Evolutionary conservation across 2,329 filamentous ascomycete species (phyloP), one percentile per base, ranked within the genome.

Genomic region (Paecilomyces sp.): DNA sequence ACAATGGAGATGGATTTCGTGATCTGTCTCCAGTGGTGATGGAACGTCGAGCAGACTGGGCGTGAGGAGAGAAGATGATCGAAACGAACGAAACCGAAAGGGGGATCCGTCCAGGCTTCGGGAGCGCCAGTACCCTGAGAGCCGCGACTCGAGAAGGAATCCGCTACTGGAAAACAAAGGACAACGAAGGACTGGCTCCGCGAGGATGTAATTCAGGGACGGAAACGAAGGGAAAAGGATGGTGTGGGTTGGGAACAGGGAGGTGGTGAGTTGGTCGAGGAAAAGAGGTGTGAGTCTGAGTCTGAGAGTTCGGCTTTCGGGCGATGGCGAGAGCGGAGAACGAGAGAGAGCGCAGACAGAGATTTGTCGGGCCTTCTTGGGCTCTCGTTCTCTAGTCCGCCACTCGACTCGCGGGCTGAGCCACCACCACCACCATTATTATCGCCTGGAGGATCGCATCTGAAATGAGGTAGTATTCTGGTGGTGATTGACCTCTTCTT

Each of bases 21-120:
- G 52, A 58, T 62, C 60, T 15, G n/a, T 47, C 41, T 47, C 56
- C 54, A 8, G 62, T 58, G 58, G 58, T 60, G 61, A 24, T 53
- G 56, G 61, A 59, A 53, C 50, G 57, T 52, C 56, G 56, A 55
- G 60, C 58, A 62, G 59, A 59, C 66, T 65, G 66, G 64, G 64
- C 59, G 61, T 64, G 62, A 61, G 36, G 52, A 41, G 53, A 55
- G 56, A 59, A 61, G 64, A 66, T 62, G 65, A 64, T 61, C 62
- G 66, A 67, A 53, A 30, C 51, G 51, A 53, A 53, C 51, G 51
- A 30, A 30, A 53, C 51, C 28, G 15, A 53, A 25, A 53, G 22
- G 51, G 50, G 25, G 50, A 28, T 53, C 25, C 50, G 50, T 53
- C 25, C 50, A 28, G 50, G 22, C 50, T 33, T 15, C 18, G 25